Evolutionary conservation across 164 flowering plant species (phyloP), one percentile per base, ranked within the genome.

Genomic region (Aristolochia fimbriata): DNA sequence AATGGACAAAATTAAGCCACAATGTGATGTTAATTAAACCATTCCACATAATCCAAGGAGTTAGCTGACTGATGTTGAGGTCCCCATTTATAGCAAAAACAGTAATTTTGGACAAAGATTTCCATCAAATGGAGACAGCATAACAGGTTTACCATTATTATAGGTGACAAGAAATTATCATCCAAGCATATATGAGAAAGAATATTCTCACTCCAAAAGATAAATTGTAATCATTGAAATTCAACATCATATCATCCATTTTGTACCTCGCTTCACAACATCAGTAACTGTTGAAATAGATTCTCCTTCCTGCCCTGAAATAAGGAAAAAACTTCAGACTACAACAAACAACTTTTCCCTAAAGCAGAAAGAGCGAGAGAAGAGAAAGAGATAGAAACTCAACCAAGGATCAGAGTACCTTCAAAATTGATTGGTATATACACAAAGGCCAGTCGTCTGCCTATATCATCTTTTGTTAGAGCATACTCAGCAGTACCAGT

Each of bases 381-480:
- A 27, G 3, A 27, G 30, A 27, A 5, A 27, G 30, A 27, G 30
- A 27, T 2, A 27, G 30, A 27, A 5, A 27, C 3, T 27, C 30
- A 27, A 27, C 30, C 43, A 12, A 25, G 27, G 33, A 66, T 11
- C 43, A 59, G 54, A 68, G 24, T 61, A 90, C 99, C 97, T 77
- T 90, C 97, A 79, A 93, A 85, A 71, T 88, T 93, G 63, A 80
- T 80, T 22, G 99, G 99, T 57, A 83, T 64, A 63, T 90, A 93
- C 1, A 71, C 79, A 77, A 93, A 93, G 57, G 77, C 77, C 79
- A 93, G 63, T 24, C 75, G 81, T 41, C 66, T 64, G 22, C 94
- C 95, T 65, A 93, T 82, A 76, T 93, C 97, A 53, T 83, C 89
- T 74, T 85, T 85, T 19, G 85, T 85, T 78, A 93, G 71, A 41